Percentiles rank a stretch among this genome's conserved stretches.
Evolutionary conservation across 164 flowering plant species (phyloP).

Genomic region (Dillenia suffruticosa): DNA sequence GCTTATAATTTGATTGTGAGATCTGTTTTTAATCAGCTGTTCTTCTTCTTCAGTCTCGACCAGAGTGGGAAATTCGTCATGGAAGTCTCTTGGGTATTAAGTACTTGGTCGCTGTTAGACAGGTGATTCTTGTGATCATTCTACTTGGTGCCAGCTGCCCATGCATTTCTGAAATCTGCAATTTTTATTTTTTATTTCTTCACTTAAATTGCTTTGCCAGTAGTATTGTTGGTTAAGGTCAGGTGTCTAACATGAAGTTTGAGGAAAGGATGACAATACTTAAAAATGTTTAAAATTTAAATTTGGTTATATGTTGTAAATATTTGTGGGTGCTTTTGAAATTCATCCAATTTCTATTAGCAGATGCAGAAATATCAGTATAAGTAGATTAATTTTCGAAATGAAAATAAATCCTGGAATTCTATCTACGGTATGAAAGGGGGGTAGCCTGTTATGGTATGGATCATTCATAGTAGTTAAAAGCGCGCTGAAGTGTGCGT

Average conservation of each 20-base stretch:
- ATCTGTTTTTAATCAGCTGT: conserved; percentile 11
- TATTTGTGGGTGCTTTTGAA: no score
- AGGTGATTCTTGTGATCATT: conserved; percentile 34
- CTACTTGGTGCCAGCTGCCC: not conserved
- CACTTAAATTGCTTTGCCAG: not conserved
- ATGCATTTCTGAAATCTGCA: not conserved
- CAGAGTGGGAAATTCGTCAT: conserved; percentile 99
- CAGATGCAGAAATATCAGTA: no score
- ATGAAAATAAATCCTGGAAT: no score
- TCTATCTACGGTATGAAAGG: no score
- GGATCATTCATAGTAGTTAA: no score
- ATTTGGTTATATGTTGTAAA: no score
- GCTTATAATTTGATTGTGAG: conserved; percentile 9
- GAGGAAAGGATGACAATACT: no score
- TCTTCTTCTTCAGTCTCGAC: conserved; percentile 64
- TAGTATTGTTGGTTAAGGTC: not conserved
- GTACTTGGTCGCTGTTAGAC: conserved; percentile 92
- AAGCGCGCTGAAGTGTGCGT: no score
- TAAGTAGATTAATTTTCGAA: no score
- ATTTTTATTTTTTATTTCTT: not conserved
- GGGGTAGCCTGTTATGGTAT: no score
- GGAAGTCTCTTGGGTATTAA: conserved; percentile 97
- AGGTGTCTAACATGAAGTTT: not conserved
- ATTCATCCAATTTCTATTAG: no score
- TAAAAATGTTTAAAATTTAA: no score